Evolutionary conservation across 2,329 filamentous ascomycete species (phyloP), one percentile per base, ranked within the genome.

Genomic region (Penicillium occitanis): DNA sequence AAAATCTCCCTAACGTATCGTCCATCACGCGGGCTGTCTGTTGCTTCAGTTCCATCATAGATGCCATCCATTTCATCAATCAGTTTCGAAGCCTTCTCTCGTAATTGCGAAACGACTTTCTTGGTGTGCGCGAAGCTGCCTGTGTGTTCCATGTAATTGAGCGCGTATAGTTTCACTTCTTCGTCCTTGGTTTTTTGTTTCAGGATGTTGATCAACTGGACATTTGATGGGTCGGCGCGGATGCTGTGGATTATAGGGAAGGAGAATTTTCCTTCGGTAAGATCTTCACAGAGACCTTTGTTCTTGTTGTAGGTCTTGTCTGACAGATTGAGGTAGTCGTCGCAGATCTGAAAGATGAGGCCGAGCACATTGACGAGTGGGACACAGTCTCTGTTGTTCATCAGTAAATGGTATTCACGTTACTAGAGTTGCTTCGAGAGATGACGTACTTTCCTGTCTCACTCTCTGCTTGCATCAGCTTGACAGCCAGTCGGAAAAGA

Each of bases 201-300:
- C 50, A 98, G 83, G 65, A 98, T 97, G 75, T 95, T 97, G 77
- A 97, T 86, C 64, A 99, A 86, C 73, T 96, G 19, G 87, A 91
- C 75, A 64, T 81, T 82, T 3, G 72, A 72, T 2, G 79, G 79
- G 75, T 93, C 87, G 67, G 90, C 81, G 68, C 77, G 91, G 71
- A 98, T 96, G 76, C 91, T 90, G 81, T 98, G 94, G 73, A 98
- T 97, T 73, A 98, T 89, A 48, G 93, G 93, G 76, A 97, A 97
- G 30, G 90, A 94, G 82, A 97, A 97, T 84, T 98, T 98, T 69
- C 94, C 94, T 81, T 98, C 95, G 0, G 93, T 97, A 72, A 98
- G 81, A 79, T 98, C 95, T 81, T 98, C 94, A 78, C 92, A 96
- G 71, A 97, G 86, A 60, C 94, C 95, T 82, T 98, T 98, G 78